Conservation (phyloP, 768 basidiomycete species). For the Calvatia gigantea region DNA sequence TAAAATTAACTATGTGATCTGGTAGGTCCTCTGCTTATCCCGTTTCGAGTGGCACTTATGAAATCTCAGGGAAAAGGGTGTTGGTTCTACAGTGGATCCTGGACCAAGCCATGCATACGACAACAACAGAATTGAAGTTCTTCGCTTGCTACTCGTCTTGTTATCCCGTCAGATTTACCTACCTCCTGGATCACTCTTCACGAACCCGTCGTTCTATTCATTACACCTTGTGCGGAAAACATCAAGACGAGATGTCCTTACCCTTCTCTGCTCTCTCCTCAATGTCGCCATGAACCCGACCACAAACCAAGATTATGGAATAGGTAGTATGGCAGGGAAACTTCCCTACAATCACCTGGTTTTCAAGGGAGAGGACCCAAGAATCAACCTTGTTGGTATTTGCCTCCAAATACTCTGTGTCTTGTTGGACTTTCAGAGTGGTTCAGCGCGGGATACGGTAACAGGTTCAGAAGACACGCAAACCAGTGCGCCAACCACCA, state of each 20-base stretch:
- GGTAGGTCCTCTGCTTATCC: slow-evolving; percentile 46
- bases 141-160: slow-evolving; percentile 83
- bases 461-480: slow-evolving; percentile 40
- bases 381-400: slow-evolving; percentile 66
- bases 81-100: slow-evolving; percentile 81
- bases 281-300: slow-evolving; percentile 84
- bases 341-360: slow-evolving; percentile 89
- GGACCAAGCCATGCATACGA: slow-evolving; percentile 65
- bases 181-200: slow-evolving; percentile 64
- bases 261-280: slow-evolving; percentile 87
- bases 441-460: slow-evolving; percentile 56
- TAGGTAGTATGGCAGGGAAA: slow-evolving; percentile 71
- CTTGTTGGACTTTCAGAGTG: slow-evolving; percentile 79
- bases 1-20: slow-evolving; percentile 85
- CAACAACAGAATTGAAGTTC: slow-evolving; percentile 81
- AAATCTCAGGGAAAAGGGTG: slow-evolving; percentile 81
- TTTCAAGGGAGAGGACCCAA: slow-evolving; percentile 83
- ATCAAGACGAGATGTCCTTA: slow-evolving; percentile 80
- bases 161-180: slow-evolving; percentile 90
- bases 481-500: slow-evolving; percentile 48
- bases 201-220: slow-evolving; percentile 73
- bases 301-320: slow-evolving; percentile 43
- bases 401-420: slow-evolving; percentile 77
- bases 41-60: slow-evolving; percentile 4
- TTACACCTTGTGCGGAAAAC: slow-evolving; percentile 75